Conservation (phyloP, 1,139 yeast species). For the Hyphopichia khmerensis region DNA sequence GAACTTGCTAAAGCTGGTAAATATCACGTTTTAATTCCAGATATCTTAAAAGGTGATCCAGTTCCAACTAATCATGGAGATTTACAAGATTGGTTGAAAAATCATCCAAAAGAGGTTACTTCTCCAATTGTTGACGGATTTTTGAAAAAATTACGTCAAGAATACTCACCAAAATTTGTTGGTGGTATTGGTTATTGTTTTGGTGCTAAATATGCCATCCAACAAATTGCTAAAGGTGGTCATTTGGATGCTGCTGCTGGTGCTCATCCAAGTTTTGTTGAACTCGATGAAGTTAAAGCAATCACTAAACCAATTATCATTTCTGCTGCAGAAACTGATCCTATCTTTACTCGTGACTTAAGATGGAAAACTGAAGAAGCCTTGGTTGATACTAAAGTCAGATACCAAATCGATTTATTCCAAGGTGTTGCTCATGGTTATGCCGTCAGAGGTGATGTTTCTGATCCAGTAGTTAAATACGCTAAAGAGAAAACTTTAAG, state of each 20-base stretch:
- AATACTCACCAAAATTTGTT: conserved; percentile 49
- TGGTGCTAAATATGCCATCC: conserved; percentile 72
- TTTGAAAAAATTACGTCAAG: conserved; percentile 40
- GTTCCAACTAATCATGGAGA: conserved; percentile 20
- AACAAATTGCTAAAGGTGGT: conserved; percentile 49
- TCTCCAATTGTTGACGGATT: conserved; percentile 39
- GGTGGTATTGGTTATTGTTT: conserved; percentile 79
- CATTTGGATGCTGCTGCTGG: conserved; percentile 60
- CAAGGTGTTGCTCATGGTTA: conserved; percentile 71
- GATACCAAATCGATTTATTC: conserved; percentile 60
- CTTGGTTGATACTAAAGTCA: conserved; percentile 40
- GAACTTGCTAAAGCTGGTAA: conserved; percentile 57
- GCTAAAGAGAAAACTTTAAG: conserved; percentile 68
- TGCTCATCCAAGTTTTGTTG: conserved; percentile 79
- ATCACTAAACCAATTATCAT: conserved; percentile 62
- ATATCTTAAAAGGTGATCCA: conserved; percentile 62
- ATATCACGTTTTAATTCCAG: conserved; percentile 71
- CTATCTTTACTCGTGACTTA: conserved; percentile 58
- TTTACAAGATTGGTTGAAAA: conserved; percentile 49
- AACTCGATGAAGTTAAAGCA: conserved; percentile 60
- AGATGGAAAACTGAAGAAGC: conserved; percentile 61
- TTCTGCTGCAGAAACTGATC: conserved; percentile 71
- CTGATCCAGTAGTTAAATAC: conserved; percentile 52
- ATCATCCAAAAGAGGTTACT: conserved; percentile 52
- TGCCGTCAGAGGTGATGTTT: conserved; percentile 71